Evolutionary conservation across 2,329 filamentous ascomycete genomes (phyloP).

Genomic region (Talaromyces marneffei): DNA sequence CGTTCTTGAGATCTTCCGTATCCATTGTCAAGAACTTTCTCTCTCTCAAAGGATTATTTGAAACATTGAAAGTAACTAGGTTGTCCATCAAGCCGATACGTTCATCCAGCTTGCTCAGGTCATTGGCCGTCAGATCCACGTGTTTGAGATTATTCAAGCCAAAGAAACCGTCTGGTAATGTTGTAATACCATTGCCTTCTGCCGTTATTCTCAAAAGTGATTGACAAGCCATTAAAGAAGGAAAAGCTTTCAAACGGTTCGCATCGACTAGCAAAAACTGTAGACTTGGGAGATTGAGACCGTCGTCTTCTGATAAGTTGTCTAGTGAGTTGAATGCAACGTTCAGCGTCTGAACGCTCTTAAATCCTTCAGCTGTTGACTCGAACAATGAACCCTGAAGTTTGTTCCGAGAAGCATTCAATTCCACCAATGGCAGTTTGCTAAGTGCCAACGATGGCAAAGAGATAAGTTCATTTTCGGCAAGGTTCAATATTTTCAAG

Average conservation of each 20-base stretch:
- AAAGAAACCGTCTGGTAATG: constrained; percentile 71
- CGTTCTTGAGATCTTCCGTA: constrained; percentile 73
- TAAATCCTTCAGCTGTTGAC: constrained; percentile 52
- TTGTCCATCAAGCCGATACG: constrained; percentile 74
- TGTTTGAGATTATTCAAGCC: constrained; percentile 63
- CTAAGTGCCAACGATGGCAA: constrained; percentile 66
- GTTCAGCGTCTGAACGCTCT: constrained; percentile 68
- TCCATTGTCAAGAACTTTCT: constrained; percentile 77
- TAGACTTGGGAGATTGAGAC: constrained; percentile 62
- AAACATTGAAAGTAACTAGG: constrained; percentile 67
- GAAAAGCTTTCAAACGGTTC: constrained; percentile 70
- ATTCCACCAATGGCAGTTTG: constrained; percentile 63
- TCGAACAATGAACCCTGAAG: constrained; percentile 67
- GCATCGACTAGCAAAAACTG: constrained; percentile 70
- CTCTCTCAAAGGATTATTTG: constrained; percentile 85
- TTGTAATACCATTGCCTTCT: constrained; percentile 73
- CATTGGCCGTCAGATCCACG: constrained; percentile 79
- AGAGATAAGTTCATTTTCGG: constrained; percentile 67
- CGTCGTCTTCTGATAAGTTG: constrained; percentile 43
- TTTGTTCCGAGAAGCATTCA: constrained; percentile 72
- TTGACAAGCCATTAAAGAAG: constrained; percentile 68
- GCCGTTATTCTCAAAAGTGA: constrained; percentile 67
- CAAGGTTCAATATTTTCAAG: constrained; percentile 71
- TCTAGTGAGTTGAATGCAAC: constrained; percentile 69
- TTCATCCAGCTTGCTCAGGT: constrained; percentile 68